phyloP scores from a whole-genome alignment of 441 rosid genomes.

The Raphanus hybrid region DNA sequence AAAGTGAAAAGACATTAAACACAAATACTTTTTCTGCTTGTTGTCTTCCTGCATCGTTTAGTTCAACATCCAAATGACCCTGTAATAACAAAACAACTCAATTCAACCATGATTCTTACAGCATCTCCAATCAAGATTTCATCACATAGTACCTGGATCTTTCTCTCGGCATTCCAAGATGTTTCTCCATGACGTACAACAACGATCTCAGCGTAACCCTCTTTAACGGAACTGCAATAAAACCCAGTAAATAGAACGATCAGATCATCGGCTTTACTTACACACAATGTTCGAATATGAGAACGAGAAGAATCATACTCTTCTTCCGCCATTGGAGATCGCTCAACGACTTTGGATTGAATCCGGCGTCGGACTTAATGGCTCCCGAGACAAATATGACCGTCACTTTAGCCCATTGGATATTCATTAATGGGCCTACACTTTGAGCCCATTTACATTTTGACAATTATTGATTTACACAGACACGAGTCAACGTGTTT shows the following conservation, averaged over 20 bases:
- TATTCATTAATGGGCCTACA: neutral
- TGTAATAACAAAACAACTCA: conserved; percentile 21
- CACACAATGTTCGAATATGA: neutral
- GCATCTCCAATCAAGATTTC: neutral
- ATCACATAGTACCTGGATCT: conserved; percentile 53
- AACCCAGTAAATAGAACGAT: neutral
- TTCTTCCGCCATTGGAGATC: conserved; percentile 5
- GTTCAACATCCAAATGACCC: conserved; percentile 68
- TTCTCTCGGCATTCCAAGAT: conserved; percentile 61
- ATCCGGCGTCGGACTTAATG: neutral
- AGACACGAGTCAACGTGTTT: too few species aligned
- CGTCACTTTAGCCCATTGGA: neutral
- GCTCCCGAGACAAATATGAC: neutral
- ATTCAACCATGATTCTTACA: conserved; percentile 2
- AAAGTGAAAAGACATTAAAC: conserved; percentile 14
- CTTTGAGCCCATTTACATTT: neutral
- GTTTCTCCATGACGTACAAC: conserved; percentile 77
- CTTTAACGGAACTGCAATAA: conserved; percentile 43
- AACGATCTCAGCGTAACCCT: conserved; percentile 54
- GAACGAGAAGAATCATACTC: neutral
- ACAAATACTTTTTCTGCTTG: conserved; percentile 53
- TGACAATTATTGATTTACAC: neutral
- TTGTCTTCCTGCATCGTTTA: conserved; percentile 61
- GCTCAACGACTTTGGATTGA: neutral
- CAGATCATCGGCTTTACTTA: neutral